phyloP scores from a whole-genome alignment of 345 rosid species.

The Brassica cretica region DNA sequence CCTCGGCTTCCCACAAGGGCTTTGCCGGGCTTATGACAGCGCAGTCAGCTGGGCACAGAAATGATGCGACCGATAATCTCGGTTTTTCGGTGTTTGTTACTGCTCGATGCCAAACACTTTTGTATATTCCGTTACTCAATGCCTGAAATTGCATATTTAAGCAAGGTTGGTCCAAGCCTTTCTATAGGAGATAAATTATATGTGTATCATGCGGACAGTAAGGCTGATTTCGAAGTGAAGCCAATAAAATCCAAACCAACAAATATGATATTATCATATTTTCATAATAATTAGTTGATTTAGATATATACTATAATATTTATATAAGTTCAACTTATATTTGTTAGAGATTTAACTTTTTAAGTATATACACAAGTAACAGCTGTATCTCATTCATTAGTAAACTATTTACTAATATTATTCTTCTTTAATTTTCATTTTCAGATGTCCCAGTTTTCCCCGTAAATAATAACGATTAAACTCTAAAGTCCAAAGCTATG shows the following conservation, averaged over 20 bases:
- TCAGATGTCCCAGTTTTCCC: not conserved
- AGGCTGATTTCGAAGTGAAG: not conserved
- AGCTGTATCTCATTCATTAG: not conserved
- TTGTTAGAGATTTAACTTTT: not conserved
- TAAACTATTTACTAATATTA: too few relatives aligned
- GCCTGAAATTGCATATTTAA: constrained; percentile 50
- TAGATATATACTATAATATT: not conserved
- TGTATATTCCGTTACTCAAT: constrained; percentile 76
- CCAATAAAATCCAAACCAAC: not conserved
- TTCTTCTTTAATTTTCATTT: not conserved
- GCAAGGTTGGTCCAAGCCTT: not conserved
- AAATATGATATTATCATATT: not conserved
- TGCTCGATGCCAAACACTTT: constrained; percentile 90
- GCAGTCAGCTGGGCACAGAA: constrained; percentile 64
- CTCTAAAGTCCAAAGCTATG: not conserved
- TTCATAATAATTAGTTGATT: too few relatives aligned
- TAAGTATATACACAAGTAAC: not conserved
- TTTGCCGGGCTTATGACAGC: constrained; percentile 69
- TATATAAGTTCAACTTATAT: not conserved
- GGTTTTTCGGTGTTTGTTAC: constrained; percentile 57
- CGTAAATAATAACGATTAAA: not conserved
- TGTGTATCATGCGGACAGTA: not conserved
- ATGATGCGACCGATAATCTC: constrained; percentile 78
- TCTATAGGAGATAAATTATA: not conserved
- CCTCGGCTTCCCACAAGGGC: constrained; percentile 31